Conservation (phyloP, 164 flowering plant genomes). For the Santalum album region DNA sequence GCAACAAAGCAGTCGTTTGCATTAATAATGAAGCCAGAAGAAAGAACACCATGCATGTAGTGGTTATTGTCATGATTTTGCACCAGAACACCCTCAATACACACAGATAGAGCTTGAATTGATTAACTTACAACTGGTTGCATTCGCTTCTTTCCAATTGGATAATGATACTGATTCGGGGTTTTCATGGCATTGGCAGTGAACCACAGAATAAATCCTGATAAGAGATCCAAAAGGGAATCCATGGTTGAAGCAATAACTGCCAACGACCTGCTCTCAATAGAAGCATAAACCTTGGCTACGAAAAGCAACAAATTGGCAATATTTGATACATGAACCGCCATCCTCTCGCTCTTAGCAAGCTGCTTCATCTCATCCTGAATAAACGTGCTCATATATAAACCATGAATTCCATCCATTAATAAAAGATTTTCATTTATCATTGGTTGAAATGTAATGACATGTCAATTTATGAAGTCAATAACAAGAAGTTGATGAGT, state of each 20-base stretch:
- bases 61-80: too few relatives aligned
- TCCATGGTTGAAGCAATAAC: slow-evolving; percentile 86
- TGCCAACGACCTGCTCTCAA: slow-evolving; percentile 74
- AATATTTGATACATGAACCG: slow-evolving; percentile 46
- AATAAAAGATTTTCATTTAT: too few relatives aligned
- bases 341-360: slow-evolving; percentile 54
- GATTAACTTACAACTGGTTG: slow-evolving; percentile 69
- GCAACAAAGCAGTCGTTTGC: too few relatives aligned
- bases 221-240: slow-evolving; percentile 70
- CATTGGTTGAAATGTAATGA: not conserved
- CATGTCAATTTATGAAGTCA: not conserved
- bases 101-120: not conserved
- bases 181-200: slow-evolving; percentile 69
- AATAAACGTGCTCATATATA: not conserved
- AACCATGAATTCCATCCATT: too few relatives aligned
- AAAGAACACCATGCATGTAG: too few relatives aligned
- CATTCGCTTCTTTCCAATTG: slow-evolving; percentile 80
- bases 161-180: slow-evolving; percentile 64
- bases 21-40: too few relatives aligned
- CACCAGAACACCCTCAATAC: too few relatives aligned
- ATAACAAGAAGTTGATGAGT: not conserved
- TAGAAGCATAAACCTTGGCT: slow-evolving; percentile 73
- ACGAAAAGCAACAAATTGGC: slow-evolving; percentile 60
- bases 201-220: slow-evolving; percentile 86
- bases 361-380: slow-evolving; percentile 68